These are phyloP conservation scores for Rubus parviflorus DNA, from an alignment of 306 rosid genomes.

Conservation along the genomic window DNA sequence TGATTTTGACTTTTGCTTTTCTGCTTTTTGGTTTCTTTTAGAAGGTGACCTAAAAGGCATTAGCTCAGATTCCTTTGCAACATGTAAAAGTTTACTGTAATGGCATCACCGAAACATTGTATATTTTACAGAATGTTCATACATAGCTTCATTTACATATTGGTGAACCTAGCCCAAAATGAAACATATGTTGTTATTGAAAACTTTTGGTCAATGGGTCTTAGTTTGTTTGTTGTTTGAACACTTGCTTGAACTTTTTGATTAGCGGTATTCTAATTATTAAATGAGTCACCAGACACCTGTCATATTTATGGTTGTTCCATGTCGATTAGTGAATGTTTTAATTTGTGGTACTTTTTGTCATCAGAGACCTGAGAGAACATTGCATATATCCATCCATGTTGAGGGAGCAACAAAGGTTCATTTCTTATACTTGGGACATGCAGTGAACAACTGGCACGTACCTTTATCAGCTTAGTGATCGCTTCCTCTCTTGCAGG, in stretches of 20 bases:
- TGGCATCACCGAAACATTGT: neutral
- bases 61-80: neutral
- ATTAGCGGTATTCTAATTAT: neutral
- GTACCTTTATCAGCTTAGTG: constrained; percentile 1
- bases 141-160: neutral
- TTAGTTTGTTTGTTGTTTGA: neutral
- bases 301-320: neutral
- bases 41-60: neutral
- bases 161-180: neutral
- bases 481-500: constrained; percentile 46
- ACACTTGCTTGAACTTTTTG: neutral
- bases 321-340: neutral
- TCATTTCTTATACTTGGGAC: constrained; percentile 25
- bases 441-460: neutral
- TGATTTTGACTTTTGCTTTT: neutral
- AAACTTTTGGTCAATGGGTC: neutral
- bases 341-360: constrained; percentile 32
- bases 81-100: neutral
- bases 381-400: constrained; percentile 68
- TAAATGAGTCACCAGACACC: neutral
- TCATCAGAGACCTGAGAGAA: constrained; percentile 83
- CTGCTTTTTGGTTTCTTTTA: neutral
- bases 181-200: neutral
- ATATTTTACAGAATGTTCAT: neutral
- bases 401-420: constrained; percentile 99